Evolutionary conservation across 177 flowering plant genomes (phyloP), one percentile per base, ranked within the genome.

Genomic region (Vitis hybrid): DNA sequence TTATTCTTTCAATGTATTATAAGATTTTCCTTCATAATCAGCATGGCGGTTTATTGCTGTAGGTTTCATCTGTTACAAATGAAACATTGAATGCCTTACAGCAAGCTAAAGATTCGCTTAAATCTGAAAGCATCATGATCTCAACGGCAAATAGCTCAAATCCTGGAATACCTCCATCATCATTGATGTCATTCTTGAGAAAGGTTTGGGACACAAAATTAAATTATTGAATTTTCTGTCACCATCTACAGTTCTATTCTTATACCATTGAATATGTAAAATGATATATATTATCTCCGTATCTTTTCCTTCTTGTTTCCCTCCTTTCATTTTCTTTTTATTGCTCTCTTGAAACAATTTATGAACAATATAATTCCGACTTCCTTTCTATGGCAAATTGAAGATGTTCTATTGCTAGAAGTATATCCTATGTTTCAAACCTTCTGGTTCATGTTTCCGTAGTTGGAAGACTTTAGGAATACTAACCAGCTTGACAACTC

Each of bases 161-260:
- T 84, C 99, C 99, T 65, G 99, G 99, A 70, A 78, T 95, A 68
- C 99, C 99, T 63, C 99, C 99, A 65, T 93, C 99, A 26, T 95
- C 99, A 19, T 72, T 95, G 81, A 95, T 95, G 98, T 56, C 93
- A 74, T 90, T 95, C 76, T 68, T 90, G 65, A 88, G 70, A 60
- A 87, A 90, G 98, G 98, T 92, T 50, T 39, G 78, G 10, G 13
- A 20, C 53, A 20, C 3, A 64, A 29, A 2, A 73, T 58, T 45
- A 29, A 20, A 14, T 59, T n/a, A 19, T 20, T 3, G 10, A 12
- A 51, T 68, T 31, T 14, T 29, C 57, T 49, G 29, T 50, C 50
- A 59, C 15, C 29, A 29, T 14, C 9, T 15, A 56, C 39, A 18
- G 10, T 49, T 68, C 57, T 18, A 53, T 55, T 62, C 60, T 22